Conservation (phyloP, 1,284 basidiomycete genomes). For the Trichosporon inkin region DNA sequence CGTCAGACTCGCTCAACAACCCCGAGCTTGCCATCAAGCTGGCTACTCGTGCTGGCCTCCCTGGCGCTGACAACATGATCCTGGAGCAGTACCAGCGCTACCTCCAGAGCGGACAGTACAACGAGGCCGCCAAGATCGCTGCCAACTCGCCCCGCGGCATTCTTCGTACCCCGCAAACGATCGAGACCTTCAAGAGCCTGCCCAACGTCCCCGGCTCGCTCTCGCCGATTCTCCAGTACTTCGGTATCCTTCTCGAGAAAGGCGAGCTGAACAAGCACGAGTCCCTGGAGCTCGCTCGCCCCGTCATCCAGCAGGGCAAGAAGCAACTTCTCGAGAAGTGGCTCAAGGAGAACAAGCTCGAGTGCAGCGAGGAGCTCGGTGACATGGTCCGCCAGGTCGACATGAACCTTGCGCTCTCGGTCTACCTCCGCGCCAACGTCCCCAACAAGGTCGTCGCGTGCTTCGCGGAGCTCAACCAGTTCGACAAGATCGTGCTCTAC, state of each 20-base stretch:
- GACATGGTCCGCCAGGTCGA: conserved; percentile 88
- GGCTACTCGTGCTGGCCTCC: conserved; percentile 92
- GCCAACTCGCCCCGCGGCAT: conserved; percentile 97
- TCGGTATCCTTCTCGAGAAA: conserved; percentile 95
- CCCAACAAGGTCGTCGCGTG: conserved; percentile 99
- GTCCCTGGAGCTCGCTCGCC: conserved; percentile 91
- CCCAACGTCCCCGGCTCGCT: conserved; percentile 85
- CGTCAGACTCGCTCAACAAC: conserved; percentile 78
- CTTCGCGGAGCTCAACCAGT: conserved; percentile 98
- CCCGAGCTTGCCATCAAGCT: conserved; percentile 98
- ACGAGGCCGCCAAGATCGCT: conserved; percentile 96
- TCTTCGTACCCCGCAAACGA: conserved; percentile 88
- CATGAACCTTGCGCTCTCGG: conserved; percentile 97
- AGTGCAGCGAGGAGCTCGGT: conserved; percentile 97
- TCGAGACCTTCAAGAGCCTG: conserved; percentile 96
- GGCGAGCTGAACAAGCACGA: conserved; percentile 97
- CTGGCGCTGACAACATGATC: conserved; percentile 96
- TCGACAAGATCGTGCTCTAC: conserved; percentile 96
- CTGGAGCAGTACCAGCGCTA: conserved; percentile 92
- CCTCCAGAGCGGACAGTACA: conserved; percentile 84
- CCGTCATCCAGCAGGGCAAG: conserved; percentile 91
- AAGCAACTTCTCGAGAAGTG: conserved; percentile 99
- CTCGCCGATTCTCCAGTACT: conserved; percentile 97
- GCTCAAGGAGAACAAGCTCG: conserved; percentile 99
- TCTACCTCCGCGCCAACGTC: conserved; percentile 95